phyloP scores from a whole-genome alignment of 495 filamentous ascomycete genomes.

The Extremus antarcticus region DNA sequence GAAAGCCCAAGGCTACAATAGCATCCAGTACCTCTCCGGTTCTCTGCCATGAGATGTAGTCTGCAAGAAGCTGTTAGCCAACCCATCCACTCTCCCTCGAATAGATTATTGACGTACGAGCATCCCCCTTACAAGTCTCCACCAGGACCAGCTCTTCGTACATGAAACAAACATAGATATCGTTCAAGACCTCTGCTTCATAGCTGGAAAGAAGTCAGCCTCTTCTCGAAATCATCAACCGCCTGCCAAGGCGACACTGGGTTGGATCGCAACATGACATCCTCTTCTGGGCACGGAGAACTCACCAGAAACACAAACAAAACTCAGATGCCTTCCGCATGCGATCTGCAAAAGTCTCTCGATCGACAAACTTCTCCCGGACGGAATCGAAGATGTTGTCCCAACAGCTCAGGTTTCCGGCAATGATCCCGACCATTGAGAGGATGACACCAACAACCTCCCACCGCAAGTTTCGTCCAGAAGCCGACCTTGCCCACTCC shows the following conservation, averaged over 20 bases:
- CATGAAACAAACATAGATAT: slow-evolving; percentile 28
- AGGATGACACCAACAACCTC: slow-evolving; percentile 47
- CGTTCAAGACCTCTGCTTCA: slow-evolving; percentile 26
- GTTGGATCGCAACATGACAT: too few relatives aligned
- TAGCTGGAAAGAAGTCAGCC: too few relatives aligned
- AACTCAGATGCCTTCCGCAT: slow-evolving; percentile 24
- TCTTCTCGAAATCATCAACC: too few relatives aligned
- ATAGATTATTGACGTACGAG: slow-evolving; percentile 2
- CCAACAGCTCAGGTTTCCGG: slow-evolving; percentile 31
- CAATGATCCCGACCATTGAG: slow-evolving; percentile 36
- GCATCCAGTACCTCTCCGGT: slow-evolving; percentile 42
- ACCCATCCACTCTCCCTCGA: background rate
- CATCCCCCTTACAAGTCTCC: slow-evolving; percentile 17
- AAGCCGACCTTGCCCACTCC: slow-evolving; percentile 22
- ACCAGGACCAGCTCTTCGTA: slow-evolving; percentile 25
- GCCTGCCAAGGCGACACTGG: too few relatives aligned
- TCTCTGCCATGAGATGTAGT: slow-evolving; percentile 42
- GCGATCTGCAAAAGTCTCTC: slow-evolving; percentile 19
- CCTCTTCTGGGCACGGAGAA: too few relatives aligned
- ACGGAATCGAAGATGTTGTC: slow-evolving; percentile 28
- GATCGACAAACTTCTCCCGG: slow-evolving; percentile 21
- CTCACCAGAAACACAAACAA: slow-evolving; percentile 28
- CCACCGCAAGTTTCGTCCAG: slow-evolving; percentile 46
- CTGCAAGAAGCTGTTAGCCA: slow-evolving; percentile 21
- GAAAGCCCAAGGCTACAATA: slow-evolving; percentile 47